Conservation (phyloP, 139 green algal genomes). For the Tetradesmus lagerheimii region DNA sequence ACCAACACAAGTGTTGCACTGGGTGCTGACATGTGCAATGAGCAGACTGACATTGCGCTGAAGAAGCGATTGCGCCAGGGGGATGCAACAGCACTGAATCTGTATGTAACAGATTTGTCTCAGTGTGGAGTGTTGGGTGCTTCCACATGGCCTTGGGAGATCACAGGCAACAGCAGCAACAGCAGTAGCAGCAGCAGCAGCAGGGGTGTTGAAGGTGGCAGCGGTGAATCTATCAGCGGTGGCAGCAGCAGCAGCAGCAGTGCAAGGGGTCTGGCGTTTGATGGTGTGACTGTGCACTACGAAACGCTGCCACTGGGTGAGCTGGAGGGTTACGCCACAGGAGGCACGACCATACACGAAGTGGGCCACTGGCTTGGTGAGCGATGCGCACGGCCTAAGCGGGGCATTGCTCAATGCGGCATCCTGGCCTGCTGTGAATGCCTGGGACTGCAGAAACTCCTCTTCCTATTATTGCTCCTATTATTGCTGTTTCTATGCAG, state of each 20-base stretch:
- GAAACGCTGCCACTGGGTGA: slow-evolving; percentile 6
- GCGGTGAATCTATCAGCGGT: neutral
- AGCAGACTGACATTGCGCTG: neutral
- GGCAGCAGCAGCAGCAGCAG: neutral
- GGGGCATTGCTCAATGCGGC: no score
- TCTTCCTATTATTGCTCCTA: no score
- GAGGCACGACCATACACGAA: slow-evolving; percentile 25
- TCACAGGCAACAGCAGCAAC: neutral
- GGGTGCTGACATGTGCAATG: neutral
- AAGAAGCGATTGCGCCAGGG: neutral
- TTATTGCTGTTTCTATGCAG: no score
- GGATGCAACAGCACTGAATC: slow-evolving; percentile 5
- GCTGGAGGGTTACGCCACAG: neutral
- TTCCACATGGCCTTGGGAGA: slow-evolving; percentile 9
- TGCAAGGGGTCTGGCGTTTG: neutral
- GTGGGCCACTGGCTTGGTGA: slow-evolving; percentile 20
- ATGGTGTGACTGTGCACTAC: slow-evolving; percentile 28
- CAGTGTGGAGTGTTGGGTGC: slow-evolving; percentile 1
- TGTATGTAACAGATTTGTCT: slow-evolving; percentile 15
- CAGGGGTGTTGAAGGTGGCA: neutral
- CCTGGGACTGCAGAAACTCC: no score
- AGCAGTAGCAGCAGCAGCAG: neutral
- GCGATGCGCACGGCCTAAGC: no score
- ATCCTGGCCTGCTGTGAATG: no score
- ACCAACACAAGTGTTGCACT: neutral